These are phyloP conservation scores for Phytophthora niederhauseri DNA, from an alignment of 352 stramenopile genomes.

Conservation along the genomic window DNA sequence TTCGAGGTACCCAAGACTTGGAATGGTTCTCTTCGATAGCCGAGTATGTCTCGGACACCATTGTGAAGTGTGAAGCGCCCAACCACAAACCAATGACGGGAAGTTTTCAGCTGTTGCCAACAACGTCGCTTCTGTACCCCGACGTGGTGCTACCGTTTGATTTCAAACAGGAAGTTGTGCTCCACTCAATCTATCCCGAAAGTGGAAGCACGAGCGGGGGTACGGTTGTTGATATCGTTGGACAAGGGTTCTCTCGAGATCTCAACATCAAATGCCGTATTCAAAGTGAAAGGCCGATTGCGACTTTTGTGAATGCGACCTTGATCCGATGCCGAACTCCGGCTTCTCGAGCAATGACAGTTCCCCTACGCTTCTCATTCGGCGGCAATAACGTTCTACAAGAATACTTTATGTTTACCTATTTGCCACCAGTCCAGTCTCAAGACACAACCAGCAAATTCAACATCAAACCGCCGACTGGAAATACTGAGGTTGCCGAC, in stretches of 20 bases:
- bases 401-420: conserved; percentile 34
- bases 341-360: conserved; percentile 23
- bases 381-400: conserved; percentile 26
- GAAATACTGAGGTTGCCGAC: neutral
- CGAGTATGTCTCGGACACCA: conserved; percentile 29
- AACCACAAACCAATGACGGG: conserved; percentile 16
- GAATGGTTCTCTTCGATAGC: conserved; percentile 27
- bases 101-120: conserved; percentile 36
- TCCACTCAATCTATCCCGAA: conserved; percentile 36
- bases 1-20: conserved; percentile 14
- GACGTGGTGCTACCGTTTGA: conserved; percentile 27
- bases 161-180: conserved; percentile 30
- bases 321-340: conserved; percentile 47
- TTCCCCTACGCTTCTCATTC: conserved; percentile 40
- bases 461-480: neutral
- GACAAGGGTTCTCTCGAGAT: conserved; percentile 43
- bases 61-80: conserved; percentile 31
- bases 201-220: conserved; percentile 21
- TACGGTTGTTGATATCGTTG: conserved; percentile 37
- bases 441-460: neutral
- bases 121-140: conserved; percentile 22
- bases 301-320: conserved; percentile 43
- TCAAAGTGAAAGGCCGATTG: conserved; percentile 4
- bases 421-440: conserved; percentile 5
- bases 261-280: conserved; percentile 38